These are phyloP conservation scores for Protomyces arabidopsidicola DNA, from an alignment of 1,139 yeast species.

Conservation along the genomic window DNA sequence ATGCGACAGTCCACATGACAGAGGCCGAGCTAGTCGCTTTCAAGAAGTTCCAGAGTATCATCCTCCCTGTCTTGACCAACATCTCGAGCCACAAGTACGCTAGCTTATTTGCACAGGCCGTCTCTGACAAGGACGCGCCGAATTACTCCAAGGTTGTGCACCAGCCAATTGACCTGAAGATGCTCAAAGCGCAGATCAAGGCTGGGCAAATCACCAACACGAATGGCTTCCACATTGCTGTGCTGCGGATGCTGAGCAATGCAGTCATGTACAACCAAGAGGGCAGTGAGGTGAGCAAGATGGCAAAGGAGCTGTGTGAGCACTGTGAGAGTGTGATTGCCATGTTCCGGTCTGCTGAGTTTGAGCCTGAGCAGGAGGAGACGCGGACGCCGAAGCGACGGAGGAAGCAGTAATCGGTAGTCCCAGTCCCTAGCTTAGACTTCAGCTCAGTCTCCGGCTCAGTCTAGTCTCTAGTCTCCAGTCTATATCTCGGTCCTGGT, in stretches of 20 bases:
- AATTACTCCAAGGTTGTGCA: slow-evolving; percentile 78
- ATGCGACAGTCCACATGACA: background rate
- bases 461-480: no score
- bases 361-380: slow-evolving; percentile 1
- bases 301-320: slow-evolving; percentile 59
- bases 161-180: slow-evolving; percentile 91
- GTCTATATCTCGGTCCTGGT: no score
- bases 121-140: slow-evolving; percentile 44
- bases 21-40: background rate
- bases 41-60: slow-evolving; percentile 13
- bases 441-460: no score
- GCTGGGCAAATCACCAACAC: slow-evolving; percentile 86
- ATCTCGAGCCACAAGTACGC: slow-evolving; percentile 16
- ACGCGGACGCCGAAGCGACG: slow-evolving; percentile 19
- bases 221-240: slow-evolving; percentile 78
- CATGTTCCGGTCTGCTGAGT: slow-evolving; percentile 12
- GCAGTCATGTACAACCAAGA: slow-evolving; percentile 93
- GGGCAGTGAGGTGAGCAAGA: slow-evolving; percentile 87
- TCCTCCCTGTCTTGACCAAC: slow-evolving; percentile 3
- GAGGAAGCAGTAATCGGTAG: background rate
- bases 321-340: slow-evolving; percentile 22
- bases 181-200: slow-evolving; percentile 71
- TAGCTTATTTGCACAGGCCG: slow-evolving; percentile 16
- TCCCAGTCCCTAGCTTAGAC: background rate
- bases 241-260: slow-evolving; percentile 74